These are phyloP conservation scores for Amphichorda felina DNA, from an alignment of 2,329 filamentous ascomycete species.

Conservation along the genomic window DNA sequence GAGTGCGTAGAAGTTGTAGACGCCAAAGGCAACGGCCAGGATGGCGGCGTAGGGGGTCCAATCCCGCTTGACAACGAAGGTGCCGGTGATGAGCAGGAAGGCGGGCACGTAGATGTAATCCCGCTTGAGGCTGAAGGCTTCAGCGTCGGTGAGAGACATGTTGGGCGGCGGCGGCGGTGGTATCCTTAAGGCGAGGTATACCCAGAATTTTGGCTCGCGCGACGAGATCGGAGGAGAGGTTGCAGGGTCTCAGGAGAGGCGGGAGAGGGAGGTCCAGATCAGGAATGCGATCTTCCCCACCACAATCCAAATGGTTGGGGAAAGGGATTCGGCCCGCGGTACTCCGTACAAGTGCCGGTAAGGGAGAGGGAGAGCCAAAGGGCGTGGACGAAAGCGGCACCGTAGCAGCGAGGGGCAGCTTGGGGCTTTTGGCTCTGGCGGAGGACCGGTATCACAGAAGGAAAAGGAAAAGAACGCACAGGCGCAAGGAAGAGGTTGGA, in stretches of 20 bases:
- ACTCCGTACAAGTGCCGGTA: too few species aligned
- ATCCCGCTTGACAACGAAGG: constrained; percentile 66
- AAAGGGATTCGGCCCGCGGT: not conserved
- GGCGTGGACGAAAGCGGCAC: too few species aligned
- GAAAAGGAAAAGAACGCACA: too few species aligned
- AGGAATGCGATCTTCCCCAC: not conserved
- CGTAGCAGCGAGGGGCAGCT: too few species aligned
- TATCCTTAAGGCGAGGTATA: too few species aligned
- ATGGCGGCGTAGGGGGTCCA: constrained; percentile 61
- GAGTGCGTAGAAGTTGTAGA: constrained; percentile 58
- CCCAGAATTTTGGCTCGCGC: too few species aligned
- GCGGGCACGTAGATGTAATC: constrained; percentile 77
- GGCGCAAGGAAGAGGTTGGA: too few species aligned
- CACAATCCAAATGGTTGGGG: not conserved
- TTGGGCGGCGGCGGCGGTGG: too few species aligned
- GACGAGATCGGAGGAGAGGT: not conserved
- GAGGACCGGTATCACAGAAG: too few species aligned
- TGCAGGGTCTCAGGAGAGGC: not conserved
- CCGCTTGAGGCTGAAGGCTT: constrained; percentile 30
- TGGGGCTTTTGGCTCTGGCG: too few species aligned
- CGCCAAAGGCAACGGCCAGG: constrained; percentile 53
- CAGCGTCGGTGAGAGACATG: constrained; percentile 6
- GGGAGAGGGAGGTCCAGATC: not conserved
- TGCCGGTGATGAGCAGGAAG: constrained; percentile 65
- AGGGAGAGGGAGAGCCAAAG: too few species aligned